Conservation (phyloP, 495 filamentous ascomycete species). For the Hypoxylon intermedium region DNA sequence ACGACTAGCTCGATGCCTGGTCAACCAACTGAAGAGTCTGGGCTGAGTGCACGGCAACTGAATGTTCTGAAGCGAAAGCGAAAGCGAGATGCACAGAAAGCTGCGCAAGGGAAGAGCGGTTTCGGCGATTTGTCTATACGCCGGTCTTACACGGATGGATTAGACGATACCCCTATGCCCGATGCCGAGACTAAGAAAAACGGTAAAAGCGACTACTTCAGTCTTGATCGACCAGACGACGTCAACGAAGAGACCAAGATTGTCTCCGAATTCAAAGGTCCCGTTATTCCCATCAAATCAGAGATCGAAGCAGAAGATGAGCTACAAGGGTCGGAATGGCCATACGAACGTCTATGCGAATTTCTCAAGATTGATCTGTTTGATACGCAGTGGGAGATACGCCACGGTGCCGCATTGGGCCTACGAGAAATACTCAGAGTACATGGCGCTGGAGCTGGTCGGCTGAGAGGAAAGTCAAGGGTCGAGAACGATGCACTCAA, state of each 20-base stretch:
- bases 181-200: slow-evolving; percentile 69
- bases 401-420: slow-evolving; percentile 97
- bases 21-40: slow-evolving; percentile 67
- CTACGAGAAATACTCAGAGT: slow-evolving; percentile 90
- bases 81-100: slow-evolving; percentile 81
- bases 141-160: slow-evolving; percentile 62
- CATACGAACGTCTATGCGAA: slow-evolving; percentile 91
- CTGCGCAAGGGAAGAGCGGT: slow-evolving; percentile 67
- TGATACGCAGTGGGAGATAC: slow-evolving; percentile 91
- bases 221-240: slow-evolving; percentile 71
- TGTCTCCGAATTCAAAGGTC: slow-evolving; percentile 94
- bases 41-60: slow-evolving; percentile 86
- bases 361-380: slow-evolving; percentile 92
- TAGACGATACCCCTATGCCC: slow-evolving; percentile 66
- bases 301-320: slow-evolving; percentile 72
- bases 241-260: slow-evolving; percentile 89
- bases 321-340: slow-evolving; percentile 87
- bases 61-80: slow-evolving; percentile 93
- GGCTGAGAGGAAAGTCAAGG: slow-evolving; percentile 70
- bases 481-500: slow-evolving; percentile 80
- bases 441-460: slow-evolving; percentile 90
- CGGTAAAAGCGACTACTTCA: slow-evolving; percentile 88
- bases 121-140: slow-evolving; percentile 88
- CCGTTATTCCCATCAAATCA: slow-evolving; percentile 65
- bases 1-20: slow-evolving; percentile 35